A percentile compares a stretch with the other conserved stretches of the same genome.
Conservation (phyloP, 768 basidiomycete species). For the Phlebiopsis gigantea region DNA sequence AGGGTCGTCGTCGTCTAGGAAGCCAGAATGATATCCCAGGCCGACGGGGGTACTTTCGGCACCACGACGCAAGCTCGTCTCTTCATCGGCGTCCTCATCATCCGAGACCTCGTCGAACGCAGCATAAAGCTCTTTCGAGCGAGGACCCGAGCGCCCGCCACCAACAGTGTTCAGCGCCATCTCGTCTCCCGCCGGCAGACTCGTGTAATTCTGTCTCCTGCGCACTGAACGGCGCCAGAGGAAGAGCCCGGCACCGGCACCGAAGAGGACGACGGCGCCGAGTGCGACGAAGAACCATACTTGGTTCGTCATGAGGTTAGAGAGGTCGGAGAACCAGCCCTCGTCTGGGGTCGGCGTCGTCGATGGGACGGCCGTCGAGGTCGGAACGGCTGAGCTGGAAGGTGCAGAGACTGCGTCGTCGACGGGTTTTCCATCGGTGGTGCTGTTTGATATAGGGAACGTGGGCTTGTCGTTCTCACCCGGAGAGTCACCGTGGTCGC, state of each 20-base stretch:
- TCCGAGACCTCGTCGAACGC: conserved; percentile 91
- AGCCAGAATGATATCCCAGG: conserved; percentile 57
- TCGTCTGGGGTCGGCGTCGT: conserved; percentile 60
- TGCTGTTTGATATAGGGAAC: conserved; percentile 35
- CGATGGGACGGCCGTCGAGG: conserved; percentile 14
- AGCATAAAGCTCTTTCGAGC: conserved; percentile 91
- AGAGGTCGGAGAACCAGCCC: conserved; percentile 82
- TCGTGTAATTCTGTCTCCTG: conserved; percentile 46
- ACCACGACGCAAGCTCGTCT: conserved; percentile 49
- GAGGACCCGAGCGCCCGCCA: conserved; percentile 32
- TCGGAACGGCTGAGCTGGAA: conserved; percentile 5
- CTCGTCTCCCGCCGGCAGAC: conserved; percentile 59
- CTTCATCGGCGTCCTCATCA: conserved; percentile 66
- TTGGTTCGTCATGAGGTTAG: conserved; percentile 64
- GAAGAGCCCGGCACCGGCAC: conserved; percentile 61
- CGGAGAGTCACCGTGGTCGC: conserved; percentile 73
- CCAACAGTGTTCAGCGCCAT: conserved; percentile 73
- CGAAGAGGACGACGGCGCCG: conserved; percentile 75
- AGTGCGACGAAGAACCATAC: conserved; percentile 90
- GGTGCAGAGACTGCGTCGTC: conserved; percentile 21
- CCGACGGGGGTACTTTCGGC: conserved; percentile 30
- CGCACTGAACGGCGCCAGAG: conserved; percentile 66
- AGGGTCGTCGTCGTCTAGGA: conserved; percentile 77
- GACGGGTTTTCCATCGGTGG: conserved; percentile 8
- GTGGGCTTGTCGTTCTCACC: conserved; percentile 81